Evolutionary conservation across 2,329 filamentous ascomycete genomes (phyloP), one percentile per base, ranked within the genome.

Genomic region (Pseudocercospora pini-densiflorae): DNA sequence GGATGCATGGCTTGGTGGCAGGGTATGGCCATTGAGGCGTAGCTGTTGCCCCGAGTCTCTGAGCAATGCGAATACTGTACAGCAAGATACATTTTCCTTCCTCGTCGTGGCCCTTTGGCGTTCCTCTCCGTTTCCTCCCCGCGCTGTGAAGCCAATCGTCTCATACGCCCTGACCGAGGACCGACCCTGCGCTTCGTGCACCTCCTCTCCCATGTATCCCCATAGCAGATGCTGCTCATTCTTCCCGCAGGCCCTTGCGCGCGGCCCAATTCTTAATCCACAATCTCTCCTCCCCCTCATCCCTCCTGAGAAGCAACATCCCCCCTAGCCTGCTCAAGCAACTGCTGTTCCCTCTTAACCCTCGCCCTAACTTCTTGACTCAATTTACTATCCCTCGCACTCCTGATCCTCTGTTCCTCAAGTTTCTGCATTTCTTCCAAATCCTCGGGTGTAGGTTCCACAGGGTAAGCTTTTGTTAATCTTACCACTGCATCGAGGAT

Each of bases 401-500:
- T 84, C 73, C 82, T 80, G 74, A 81, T 82, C 66, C 80, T 77
- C 66, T 86, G 80, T 68, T 88, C 87, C 71, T 86, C 82, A 14
- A 92, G 73, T 71, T 86, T 83, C 70, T 80, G 79, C 78, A 91
- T 79, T 79, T 89, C 84, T 60, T 82, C 79, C 65, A 82, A 74
- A 72, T 94, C 90, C 74, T 89, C 84, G 2, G 81, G 78, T 0
- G 86, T 89, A 2, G 89, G 83, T 67, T 84, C 74, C 1, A 93
- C 76, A 24, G 81, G 76, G 27, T 81, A 78, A 9, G 90, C 91
- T 21, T 86, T 85, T 21, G 90, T 91, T 77, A 88, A 83, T 65
- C 81, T 79, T 45, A 93, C 76, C 61, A 94, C 83, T 65, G 87
- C 83, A 58, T 84, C 79, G 19, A 93, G 80, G 67, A 94, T 93